Percentiles rank a stretch among this genome's conserved stretches.
phyloP scores from a whole-genome alignment of 140 eudicot genomes.

The Bidens hawaiensis region DNA sequence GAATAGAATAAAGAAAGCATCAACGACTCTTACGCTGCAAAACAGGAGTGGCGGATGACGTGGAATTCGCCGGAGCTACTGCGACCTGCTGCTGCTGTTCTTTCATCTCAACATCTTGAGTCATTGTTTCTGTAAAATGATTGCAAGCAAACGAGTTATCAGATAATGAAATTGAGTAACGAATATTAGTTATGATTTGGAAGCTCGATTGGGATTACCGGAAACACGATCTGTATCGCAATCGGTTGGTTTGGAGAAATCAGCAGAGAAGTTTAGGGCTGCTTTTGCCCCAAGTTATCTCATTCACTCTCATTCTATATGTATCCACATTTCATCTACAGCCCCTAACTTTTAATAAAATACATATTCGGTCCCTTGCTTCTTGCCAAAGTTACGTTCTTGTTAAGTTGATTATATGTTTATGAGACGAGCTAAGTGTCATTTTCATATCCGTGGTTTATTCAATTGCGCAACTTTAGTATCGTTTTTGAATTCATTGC shows the following conservation, averaged over 20 bases:
- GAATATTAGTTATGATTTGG: background rate
- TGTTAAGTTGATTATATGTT: no score
- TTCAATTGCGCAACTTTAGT: no score
- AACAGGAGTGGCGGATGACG: constrained; percentile 46
- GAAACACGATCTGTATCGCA: background rate
- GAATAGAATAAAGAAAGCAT: background rate
- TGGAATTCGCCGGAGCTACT: constrained; percentile 60
- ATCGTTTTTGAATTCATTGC: no score
- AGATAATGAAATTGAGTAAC: constrained; percentile 5
- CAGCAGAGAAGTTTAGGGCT: constrained; percentile 23
- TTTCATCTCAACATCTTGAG: constrained; percentile 96
- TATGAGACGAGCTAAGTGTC: no score
- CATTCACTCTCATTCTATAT: constrained; percentile 12
- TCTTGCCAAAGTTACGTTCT: no score
- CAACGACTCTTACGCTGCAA: constrained; percentile 55
- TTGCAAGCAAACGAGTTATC: constrained; percentile 14
- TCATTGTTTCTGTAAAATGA: constrained; percentile 46
- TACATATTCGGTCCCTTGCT: background rate
- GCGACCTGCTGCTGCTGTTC: constrained; percentile 35
- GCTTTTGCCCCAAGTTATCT: constrained; percentile 42
- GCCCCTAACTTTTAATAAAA: background rate
- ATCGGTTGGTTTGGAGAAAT: constrained; percentile 24
- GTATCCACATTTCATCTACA: background rate
- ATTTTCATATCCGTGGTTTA: no score
- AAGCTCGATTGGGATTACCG: constrained; percentile 10